Base-by-base conservation (phyloP, 257 asterid species). In the Schizonepeta tenuifolia region DNA sequence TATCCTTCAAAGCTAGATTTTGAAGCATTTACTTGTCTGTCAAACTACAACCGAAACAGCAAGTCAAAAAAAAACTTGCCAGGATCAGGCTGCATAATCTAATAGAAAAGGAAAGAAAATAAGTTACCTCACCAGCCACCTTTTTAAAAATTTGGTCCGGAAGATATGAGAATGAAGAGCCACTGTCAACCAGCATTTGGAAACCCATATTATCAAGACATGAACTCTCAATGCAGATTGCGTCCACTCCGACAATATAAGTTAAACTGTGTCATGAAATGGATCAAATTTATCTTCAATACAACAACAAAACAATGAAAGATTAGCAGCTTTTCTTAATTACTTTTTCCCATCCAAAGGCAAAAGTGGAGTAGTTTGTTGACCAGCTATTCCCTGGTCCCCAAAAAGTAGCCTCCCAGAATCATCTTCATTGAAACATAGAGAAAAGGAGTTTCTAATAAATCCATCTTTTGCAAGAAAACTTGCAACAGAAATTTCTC, bases 401-500 rank as follows among this genome's bases (percentile, higher is more conserved):
- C 96, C 96, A 59, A 89, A 88, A 68, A 84, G 87, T 26, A 91
- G 82, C 81, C 90, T 88, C 59, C 97, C 97, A 13, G 95, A 82
- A 75, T 89, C 89, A 76, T 91, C 89, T 72, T 86, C 95, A 49
- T 79, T 81, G 72, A 89, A 89, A 83, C 97, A 91, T 50, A 91
- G 80, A 57, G 96, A 89, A 79, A 88, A 89, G 4, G 91, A 87
- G 77, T 89, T 81, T 51, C 70, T 78, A 54, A 83, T 79, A 14
- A 78, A 81, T 64, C 97, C 96, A 75, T 85, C 88, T 88, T 88
- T 83, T 36, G 97, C 91, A 69, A 91, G 96, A 75, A 83, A 81
- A 81, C 85, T 89, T n/a, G 95, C 95, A 70, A 89, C 91, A 70
- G 97, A 91, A 70, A 86, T 85, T 76, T 87, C 89, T 61, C 96